Evolutionary conservation across 2,329 filamentous ascomycete genomes (phyloP).

Genomic region (Sclerotinia sclerotiorum): DNA sequence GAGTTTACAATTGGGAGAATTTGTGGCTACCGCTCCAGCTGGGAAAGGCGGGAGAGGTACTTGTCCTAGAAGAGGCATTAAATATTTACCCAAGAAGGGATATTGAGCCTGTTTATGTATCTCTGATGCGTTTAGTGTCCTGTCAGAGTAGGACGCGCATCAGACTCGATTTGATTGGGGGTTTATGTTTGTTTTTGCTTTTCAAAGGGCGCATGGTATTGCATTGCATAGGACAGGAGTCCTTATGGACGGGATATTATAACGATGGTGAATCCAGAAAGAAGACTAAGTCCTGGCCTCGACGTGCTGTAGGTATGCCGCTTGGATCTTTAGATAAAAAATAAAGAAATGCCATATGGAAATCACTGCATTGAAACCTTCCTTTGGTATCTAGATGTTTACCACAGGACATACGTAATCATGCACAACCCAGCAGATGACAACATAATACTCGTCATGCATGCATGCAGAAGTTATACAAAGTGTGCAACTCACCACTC

Average conservation of each 20-base stretch:
- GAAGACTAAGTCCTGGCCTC: too few relatives aligned
- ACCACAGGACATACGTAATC: too few relatives aligned
- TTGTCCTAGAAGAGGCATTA: conserved; percentile 27
- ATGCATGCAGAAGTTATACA: too few relatives aligned
- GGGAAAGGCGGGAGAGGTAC: conserved; percentile 26
- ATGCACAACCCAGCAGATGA: too few relatives aligned
- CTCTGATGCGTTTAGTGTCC: neutral
- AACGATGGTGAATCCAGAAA: too few relatives aligned
- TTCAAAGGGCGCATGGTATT: neutral
- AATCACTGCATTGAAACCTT: neutral
- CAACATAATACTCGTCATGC: too few relatives aligned
- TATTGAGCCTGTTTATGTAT: neutral
- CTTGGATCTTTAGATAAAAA: neutral
- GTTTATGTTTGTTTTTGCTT: neutral
- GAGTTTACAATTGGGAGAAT: conserved; percentile 28
- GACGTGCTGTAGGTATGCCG: neutral
- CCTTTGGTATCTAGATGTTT: too few relatives aligned
- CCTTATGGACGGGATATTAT: too few relatives aligned
- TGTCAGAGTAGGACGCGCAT: neutral
- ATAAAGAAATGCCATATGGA: neutral
- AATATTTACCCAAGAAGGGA: conserved; percentile 28
- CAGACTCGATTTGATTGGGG: neutral
- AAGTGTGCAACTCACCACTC: too few relatives aligned
- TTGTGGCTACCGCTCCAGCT: conserved; percentile 27
- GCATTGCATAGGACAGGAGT: conserved; percentile 2